A percentile compares a stretch with the other conserved stretches of the same genome.
Conservation (phyloP, 768 basidiomycete species). For the Termitomyces heimii region DNA sequence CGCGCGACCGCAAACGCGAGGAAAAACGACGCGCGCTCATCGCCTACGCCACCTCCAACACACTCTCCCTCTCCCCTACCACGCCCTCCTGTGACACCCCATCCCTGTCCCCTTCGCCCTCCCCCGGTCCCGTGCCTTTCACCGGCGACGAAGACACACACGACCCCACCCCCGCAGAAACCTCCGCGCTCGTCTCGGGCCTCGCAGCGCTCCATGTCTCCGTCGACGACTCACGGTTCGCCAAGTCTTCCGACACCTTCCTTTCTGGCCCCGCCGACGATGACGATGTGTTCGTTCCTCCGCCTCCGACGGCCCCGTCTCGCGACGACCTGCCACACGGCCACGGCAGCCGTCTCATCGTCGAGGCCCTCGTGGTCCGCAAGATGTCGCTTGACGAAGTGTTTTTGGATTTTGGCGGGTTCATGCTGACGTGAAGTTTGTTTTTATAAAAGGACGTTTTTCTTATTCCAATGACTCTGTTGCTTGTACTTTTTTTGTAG, state of each 20-base stretch:
- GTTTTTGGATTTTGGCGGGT: slow-evolving; percentile 71
- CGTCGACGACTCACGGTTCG: not conserved
- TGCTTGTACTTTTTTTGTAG: not conserved
- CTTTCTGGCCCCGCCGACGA: not conserved
- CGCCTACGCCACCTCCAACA: slow-evolving; percentile 13
- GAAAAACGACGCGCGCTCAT: slow-evolving; percentile 34
- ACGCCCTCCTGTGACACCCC: not conserved
- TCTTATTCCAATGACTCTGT: not conserved
- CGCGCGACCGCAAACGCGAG: slow-evolving; percentile 47
- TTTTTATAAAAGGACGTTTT: not conserved
- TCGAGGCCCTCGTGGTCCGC: slow-evolving; percentile 75
- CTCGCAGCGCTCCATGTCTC: slow-evolving; percentile 14
- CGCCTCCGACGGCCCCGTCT: slow-evolving; percentile 19
- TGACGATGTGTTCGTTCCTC: slow-evolving; percentile 33
- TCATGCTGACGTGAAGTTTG: slow-evolving; percentile 27
- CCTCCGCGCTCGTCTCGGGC: slow-evolving; percentile 11
- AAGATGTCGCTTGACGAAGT: slow-evolving; percentile 74
- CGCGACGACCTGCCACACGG: slow-evolving; percentile 4
- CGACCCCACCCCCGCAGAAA: slow-evolving; percentile 4
- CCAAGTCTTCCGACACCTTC: not conserved
- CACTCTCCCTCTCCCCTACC: not conserved
- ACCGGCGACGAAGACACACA: not conserved
- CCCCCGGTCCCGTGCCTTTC: not conserved
- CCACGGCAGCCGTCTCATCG: slow-evolving; percentile 54
- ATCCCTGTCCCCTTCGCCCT: not conserved